These are phyloP conservation scores for Kodamaea sagamina DNA, from an alignment of 805 yeast species.

Conservation along the genomic window DNA sequence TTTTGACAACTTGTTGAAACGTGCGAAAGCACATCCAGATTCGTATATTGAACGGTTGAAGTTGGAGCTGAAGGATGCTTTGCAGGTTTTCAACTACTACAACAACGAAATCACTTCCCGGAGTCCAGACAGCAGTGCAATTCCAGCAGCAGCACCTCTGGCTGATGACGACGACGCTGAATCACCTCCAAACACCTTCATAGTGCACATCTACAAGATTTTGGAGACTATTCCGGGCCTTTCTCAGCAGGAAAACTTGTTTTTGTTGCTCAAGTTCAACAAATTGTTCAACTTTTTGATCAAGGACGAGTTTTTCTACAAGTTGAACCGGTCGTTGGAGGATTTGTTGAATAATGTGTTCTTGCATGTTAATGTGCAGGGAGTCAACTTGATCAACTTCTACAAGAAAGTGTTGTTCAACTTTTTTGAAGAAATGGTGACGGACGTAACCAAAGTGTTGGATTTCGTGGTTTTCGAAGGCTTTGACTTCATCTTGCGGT, in stretches of 20 bases:
- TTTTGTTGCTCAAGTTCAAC: conserved; percentile 36
- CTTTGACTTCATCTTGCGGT: conserved; percentile 33
- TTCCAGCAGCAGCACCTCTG: conserved; percentile 8
- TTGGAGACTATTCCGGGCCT: conserved; percentile 23
- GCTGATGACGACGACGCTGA: conserved; percentile 9
- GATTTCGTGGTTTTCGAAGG: conserved; percentile 46
- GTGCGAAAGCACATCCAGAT: conserved; percentile 17
- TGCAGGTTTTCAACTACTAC: conserved; percentile 36
- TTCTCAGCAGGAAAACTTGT: conserved; percentile 30
- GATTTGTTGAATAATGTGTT: conserved; percentile 30
- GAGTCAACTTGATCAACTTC: conserved; percentile 29
- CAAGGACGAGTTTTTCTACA: conserved; percentile 39
- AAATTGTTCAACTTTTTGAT: conserved; percentile 27
- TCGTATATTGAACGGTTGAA: conserved; percentile 19
- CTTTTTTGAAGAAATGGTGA: conserved; percentile 19
- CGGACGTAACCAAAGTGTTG: conserved; percentile 20
- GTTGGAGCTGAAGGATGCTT: conserved; percentile 25
- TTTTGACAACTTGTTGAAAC: conserved; percentile 31
- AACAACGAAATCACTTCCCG: conserved; percentile 25
- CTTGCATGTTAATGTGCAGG: conserved; percentile 38
- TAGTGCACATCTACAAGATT: conserved; percentile 23
- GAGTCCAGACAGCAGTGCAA: conserved; percentile 16
- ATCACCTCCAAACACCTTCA: conserved; percentile 23
- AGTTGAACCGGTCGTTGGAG: conserved; percentile 38
- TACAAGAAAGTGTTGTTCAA: conserved; percentile 23